Evolutionary conservation across 1,284 basidiomycete genomes (phyloP).

Genomic region (Papiliotrema terrestris): DNA sequence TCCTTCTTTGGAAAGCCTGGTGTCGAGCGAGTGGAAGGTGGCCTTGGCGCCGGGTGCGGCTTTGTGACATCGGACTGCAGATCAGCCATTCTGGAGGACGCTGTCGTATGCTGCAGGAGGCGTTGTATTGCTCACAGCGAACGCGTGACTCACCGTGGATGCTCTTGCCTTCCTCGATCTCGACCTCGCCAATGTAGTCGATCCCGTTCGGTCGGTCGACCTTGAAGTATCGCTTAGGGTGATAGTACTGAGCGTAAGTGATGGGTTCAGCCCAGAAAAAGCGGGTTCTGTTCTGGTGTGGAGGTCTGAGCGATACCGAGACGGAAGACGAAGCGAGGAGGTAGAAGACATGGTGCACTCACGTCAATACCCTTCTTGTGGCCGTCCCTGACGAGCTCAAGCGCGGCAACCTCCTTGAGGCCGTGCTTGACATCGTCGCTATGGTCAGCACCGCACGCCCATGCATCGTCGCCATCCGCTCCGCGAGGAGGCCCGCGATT

Average conservation of each 20-base stretch:
- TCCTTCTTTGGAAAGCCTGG: conserved; percentile 30
- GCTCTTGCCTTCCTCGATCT: conserved; percentile 36
- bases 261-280: background rate
- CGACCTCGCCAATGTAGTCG: conserved; percentile 40
- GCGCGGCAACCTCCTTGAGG: conserved; percentile 30
- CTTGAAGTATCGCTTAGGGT: conserved; percentile 35
- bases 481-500: background rate
- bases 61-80: conserved; percentile 34
- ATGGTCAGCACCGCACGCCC: background rate
- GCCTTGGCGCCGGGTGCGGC: conserved; percentile 13
- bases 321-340: too few species aligned
- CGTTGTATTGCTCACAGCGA: background rate
- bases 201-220: conserved; percentile 30
- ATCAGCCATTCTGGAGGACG: background rate
- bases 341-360: conserved; percentile 10
- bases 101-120: background rate
- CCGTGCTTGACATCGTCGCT: conserved; percentile 36
- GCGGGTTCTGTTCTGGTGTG: background rate
- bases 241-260: conserved; percentile 45
- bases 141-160: conserved; percentile 29
- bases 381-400: conserved; percentile 28
- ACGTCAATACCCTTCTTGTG: conserved; percentile 37
- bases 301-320: too few species aligned
- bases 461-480: background rate
- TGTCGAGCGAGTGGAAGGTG: conserved; percentile 40